Conservation (phyloP, 116 monocot species). For the Trichopus zeylanicus region DNA sequence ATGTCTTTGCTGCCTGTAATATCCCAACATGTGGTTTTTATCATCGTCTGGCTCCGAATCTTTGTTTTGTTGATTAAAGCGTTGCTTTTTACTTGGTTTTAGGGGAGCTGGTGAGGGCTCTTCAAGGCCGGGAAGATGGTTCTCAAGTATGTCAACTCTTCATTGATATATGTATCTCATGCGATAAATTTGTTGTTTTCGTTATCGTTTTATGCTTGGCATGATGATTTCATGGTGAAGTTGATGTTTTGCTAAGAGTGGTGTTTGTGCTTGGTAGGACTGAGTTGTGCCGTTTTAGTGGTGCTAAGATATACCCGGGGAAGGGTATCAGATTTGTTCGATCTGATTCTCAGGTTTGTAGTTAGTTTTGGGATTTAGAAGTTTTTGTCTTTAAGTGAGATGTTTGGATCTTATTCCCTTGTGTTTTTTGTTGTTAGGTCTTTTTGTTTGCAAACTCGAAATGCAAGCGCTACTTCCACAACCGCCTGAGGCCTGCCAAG, state of each 20-base stretch:
- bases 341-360: background rate
- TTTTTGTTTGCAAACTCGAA: background rate
- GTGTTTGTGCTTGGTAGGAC: constrained; percentile 36
- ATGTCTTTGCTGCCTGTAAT: constrained; percentile 1
- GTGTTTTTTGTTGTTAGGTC: background rate
- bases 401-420: background rate
- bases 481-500: constrained; percentile 2
- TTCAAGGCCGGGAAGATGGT: background rate
- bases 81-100: background rate
- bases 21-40: background rate
- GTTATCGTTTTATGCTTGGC: background rate
- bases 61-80: background rate
- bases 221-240: background rate
- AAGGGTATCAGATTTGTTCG: constrained; percentile 1
- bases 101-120: background rate
- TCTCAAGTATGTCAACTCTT: background rate
- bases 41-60: background rate
- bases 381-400: background rate
- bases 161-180: background rate
- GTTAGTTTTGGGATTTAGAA: background rate
- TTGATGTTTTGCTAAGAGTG: background rate
- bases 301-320: constrained; percentile 2
- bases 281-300: constrained; percentile 7
- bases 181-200: too few relatives aligned
- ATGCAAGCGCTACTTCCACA: background rate